A percentile compares a stretch with the other conserved stretches of the same genome.
Conservation (phyloP, 441 rosid genomes). For the Isatis lusitanica region DNA sequence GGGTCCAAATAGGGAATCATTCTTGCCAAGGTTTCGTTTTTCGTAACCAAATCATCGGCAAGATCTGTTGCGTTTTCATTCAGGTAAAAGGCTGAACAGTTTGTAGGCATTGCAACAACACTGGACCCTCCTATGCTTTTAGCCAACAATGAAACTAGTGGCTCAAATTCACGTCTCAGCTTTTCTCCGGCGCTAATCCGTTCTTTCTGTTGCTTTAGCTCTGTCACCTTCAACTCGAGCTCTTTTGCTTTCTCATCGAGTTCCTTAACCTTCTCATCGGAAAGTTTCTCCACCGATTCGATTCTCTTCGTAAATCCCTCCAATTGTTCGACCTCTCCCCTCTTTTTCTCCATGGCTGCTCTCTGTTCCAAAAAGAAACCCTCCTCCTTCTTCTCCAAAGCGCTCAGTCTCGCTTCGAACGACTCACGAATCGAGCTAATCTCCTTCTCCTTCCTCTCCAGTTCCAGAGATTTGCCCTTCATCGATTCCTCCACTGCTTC, state of each 20-base stretch:
- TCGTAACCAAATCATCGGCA: constrained; percentile 19
- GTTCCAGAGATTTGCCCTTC: background rate
- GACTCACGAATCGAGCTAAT: background rate
- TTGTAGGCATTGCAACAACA: background rate
- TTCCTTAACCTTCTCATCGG: constrained; percentile 16
- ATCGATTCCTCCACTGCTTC: constrained; percentile 13
- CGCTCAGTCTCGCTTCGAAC: background rate
- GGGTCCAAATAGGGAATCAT: constrained; percentile 19
- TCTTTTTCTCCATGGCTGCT: constrained; percentile 2
- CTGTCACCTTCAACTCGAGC: background rate
- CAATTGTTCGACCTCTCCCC: constrained; percentile 9
- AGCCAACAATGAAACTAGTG: constrained; percentile 23
- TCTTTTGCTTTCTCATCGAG: constrained; percentile 8
- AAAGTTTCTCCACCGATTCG: constrained; percentile 4
- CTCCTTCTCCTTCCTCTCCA: constrained; percentile 24
- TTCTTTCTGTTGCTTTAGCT: constrained; percentile 1
- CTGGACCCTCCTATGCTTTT: constrained; percentile 10
- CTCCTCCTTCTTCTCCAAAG: constrained; percentile 20
- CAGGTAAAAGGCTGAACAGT: constrained; percentile 5
- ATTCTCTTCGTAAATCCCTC: background rate
- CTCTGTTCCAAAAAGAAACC: background rate
- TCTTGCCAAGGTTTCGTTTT: constrained; percentile 11
- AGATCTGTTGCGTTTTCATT: background rate
- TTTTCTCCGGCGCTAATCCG: background rate
- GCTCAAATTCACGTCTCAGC: constrained; percentile 13